phyloP scores from a whole-genome alignment of 495 filamentous ascomycete genomes.

The Penicillium arizonense region DNA sequence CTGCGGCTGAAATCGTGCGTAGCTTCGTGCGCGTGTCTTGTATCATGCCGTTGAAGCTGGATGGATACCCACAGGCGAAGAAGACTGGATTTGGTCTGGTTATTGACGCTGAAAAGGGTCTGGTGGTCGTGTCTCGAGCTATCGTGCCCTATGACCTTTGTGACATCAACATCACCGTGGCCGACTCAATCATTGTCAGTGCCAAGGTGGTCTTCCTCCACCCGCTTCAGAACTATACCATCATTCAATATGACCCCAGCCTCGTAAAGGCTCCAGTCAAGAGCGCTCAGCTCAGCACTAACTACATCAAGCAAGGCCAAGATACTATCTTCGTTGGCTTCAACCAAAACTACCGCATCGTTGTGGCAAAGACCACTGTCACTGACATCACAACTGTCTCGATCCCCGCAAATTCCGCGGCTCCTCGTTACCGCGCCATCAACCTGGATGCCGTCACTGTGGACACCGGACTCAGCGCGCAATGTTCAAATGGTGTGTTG shows the following conservation, averaged over 20 bases:
- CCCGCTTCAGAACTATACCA: constrained; percentile 95
- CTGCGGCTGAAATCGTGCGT: constrained; percentile 85
- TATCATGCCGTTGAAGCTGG: constrained; percentile 90
- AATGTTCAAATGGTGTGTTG: constrained; percentile 94
- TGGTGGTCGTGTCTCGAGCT: constrained; percentile 89
- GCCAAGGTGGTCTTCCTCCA: constrained; percentile 96
- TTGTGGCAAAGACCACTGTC: constrained; percentile 90
- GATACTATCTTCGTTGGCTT: constrained; percentile 95
- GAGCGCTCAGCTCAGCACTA: constrained; percentile 76
- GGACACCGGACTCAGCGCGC: constrained; percentile 83
- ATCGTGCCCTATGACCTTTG: constrained; percentile 95
- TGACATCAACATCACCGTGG: constrained; percentile 92
- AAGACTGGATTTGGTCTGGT: constrained; percentile 96
- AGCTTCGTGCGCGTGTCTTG: constrained; percentile 94
- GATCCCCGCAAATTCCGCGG: constrained; percentile 86
- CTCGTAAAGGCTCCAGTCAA: constrained; percentile 91
- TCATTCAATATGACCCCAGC: constrained; percentile 91
- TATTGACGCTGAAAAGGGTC: constrained; percentile 90
- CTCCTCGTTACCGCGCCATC: constrained; percentile 92
- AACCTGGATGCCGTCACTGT: constrained; percentile 98
- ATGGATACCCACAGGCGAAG: constrained; percentile 88
- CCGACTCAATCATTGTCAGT: constrained; percentile 90
- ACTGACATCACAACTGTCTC: constrained; percentile 98
- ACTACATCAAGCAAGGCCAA: constrained; percentile 83
- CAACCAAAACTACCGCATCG: constrained; percentile 91